These are phyloP conservation scores for Strobilomyces echinocephalus DNA, from an alignment of 768 basidiomycete species.

Conservation along the genomic window DNA sequence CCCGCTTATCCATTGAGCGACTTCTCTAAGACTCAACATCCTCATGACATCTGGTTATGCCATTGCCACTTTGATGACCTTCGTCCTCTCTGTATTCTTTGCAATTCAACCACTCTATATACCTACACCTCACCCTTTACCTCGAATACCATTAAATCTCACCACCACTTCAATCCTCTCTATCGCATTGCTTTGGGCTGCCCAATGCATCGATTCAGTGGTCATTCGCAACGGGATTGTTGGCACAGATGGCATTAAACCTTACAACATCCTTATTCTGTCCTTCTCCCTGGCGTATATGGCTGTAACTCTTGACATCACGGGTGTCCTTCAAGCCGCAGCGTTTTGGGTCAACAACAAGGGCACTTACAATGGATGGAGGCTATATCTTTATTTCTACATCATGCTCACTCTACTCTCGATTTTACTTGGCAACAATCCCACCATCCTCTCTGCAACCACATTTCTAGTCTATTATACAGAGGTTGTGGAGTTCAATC, in stretches of 20 bases:
- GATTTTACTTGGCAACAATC: constrained; percentile 86
- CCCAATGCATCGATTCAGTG: constrained; percentile 41
- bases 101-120: constrained; percentile 36
- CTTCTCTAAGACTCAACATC: too few relatives aligned
- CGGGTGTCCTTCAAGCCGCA: constrained; percentile 79
- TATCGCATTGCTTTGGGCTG: constrained; percentile 50
- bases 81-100: constrained; percentile 43
- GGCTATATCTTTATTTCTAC: constrained; percentile 77
- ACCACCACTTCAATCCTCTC: constrained; percentile 50
- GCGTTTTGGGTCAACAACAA: constrained; percentile 56
- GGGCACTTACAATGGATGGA: constrained; percentile 57
- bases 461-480: constrained; percentile 90
- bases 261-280: constrained; percentile 81
- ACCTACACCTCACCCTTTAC: constrained; percentile 32
- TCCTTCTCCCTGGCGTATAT: constrained; percentile 92
- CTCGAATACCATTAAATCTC: constrained; percentile 40
- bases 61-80: constrained; percentile 48
- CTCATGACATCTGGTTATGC: too few relatives aligned
- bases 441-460: constrained; percentile 87
- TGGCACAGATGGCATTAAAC: constrained; percentile 71
- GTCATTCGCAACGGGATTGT: constrained; percentile 76
- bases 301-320: constrained; percentile 85
- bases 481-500: constrained; percentile 44
- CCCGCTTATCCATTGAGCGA: too few relatives aligned
- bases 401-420: constrained; percentile 74